Evolutionary conservation across 176 grass and related monocot genomes (phyloP), one percentile per base, ranked within the genome.

Genomic region (Lolium multiflorum): DNA sequence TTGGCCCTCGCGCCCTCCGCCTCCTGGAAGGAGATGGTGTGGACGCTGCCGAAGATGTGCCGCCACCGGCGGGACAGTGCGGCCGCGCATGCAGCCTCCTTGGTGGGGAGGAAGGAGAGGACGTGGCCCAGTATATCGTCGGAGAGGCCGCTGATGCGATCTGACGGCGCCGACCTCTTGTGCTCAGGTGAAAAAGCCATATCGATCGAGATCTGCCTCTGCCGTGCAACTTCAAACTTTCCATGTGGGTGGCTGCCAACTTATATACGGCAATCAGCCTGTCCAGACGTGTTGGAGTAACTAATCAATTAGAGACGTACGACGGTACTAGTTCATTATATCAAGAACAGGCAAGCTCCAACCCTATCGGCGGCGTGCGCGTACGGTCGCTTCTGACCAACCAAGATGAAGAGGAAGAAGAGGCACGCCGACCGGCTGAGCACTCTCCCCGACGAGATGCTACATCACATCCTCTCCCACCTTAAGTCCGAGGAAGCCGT

Each of bases 21-120:
- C 48, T 76, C 47, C 46, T 54, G 49, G 49, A 56, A 55, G 4
- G 80, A 82, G 64, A 82, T 22, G 64, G 18, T 43, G 80, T 70
- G 80, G 49, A 70, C 48, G 80, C 7, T 24, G 31, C 18, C 18
- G 64, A 70, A 71, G 3, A 71, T 2, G 49, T 41, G 17, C 18
- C 80, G 43, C 70, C 70, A 73, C n/a, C 43, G 70, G 17, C 46
- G 21, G 47, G 47, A 75, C n/a, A 51, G 72, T 2, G 2, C 21
- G 11, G 72, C 72, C 7, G 47, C 46, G 72, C 72, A 48, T 2
- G n/a, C 47, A 12, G 72, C 72, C 21, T 75, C 72, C 72, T 17
- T 52, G 72, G 5, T 75, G 72, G 47, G 46, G 13, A 75, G 47
- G 72, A 75, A 75, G 47, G 47, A 28, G 28, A 28, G 28, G 28